These are phyloP conservation scores for Larix kaempferi DNA, from an alignment of 75 land plant genomes.

Conservation along the genomic window DNA sequence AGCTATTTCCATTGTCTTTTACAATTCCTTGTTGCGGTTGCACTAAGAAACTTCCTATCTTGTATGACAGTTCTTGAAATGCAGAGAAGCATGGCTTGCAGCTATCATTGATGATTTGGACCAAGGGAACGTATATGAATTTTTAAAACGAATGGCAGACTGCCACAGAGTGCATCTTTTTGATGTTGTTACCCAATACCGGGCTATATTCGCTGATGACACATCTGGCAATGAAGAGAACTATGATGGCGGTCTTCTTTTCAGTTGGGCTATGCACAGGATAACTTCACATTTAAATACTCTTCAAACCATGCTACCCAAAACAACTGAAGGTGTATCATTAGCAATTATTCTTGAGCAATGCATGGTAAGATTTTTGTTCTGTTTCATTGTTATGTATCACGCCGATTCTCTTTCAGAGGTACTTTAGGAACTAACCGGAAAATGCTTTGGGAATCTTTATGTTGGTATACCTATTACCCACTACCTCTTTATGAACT, in stretches of 20 bases:
- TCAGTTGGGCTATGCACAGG: conserved; percentile 99
- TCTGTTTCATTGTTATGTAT: neutral
- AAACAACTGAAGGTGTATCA: conserved; percentile 83
- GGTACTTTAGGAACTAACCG: neutral
- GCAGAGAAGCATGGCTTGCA: conserved; percentile 97
- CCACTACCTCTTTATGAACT: neutral
- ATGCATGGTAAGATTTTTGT: conserved; percentile 74
- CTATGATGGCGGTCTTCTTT: conserved; percentile 96
- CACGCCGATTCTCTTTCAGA: neutral
- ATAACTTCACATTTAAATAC: conserved; percentile 68
- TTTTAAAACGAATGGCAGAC: conserved; percentile 83
- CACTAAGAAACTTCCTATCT: conserved; percentile 6
- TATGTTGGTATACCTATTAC: neutral
- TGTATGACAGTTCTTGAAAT: conserved; percentile 77
- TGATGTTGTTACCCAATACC: conserved; percentile 97
- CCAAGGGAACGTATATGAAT: conserved; percentile 82
- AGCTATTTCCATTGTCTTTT: conserved; percentile 2
- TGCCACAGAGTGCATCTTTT: conserved; percentile 89
- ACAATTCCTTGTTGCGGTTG: neutral
- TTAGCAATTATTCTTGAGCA: conserved; percentile 84
- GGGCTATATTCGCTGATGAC: conserved; percentile 96
- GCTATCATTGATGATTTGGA: conserved; percentile 92
- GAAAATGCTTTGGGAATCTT: neutral
- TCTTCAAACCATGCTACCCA: conserved; percentile 75
- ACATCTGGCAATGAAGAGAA: conserved; percentile 96